Conservation (phyloP, 257 asterid species). For the Nemophila menziesii region DNA sequence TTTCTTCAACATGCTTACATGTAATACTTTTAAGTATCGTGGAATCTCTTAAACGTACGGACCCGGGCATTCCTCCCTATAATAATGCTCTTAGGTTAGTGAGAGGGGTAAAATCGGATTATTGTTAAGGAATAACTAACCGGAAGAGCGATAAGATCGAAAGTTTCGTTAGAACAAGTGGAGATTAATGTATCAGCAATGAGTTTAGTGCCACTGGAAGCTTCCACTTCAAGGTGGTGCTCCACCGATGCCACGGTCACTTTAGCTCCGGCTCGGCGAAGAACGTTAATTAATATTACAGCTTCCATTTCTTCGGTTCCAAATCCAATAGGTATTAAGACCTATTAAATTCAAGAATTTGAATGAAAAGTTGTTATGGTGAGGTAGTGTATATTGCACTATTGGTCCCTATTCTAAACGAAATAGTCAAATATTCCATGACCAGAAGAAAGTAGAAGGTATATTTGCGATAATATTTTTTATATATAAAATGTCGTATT, state of each 20-base stretch:
- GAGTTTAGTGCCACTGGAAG: conserved; percentile 70
- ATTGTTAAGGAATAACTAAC: conserved; percentile 25
- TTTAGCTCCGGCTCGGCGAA: conserved; percentile 83
- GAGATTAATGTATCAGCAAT: conserved; percentile 66
- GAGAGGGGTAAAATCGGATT: background rate
- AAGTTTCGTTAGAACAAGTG: conserved; percentile 44
- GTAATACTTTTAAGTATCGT: conserved; percentile 58
- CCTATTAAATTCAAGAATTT: conserved; percentile 24
- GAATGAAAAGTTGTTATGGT: background rate
- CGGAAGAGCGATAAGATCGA: conserved; percentile 77
- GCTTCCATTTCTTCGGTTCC: conserved; percentile 98
- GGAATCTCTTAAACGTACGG: conserved; percentile 77
- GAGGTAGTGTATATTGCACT: too few species aligned
- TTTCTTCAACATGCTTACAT: conserved; percentile 63
- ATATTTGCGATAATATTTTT: too few species aligned
- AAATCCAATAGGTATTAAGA: conserved; percentile 80
- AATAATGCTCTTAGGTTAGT: conserved; percentile 9
- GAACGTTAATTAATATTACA: conserved; percentile 58
- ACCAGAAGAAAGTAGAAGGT: background rate
- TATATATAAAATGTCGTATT: too few species aligned
- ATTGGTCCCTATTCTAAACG: too few species aligned
- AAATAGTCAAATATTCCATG: background rate
- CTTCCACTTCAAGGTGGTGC: conserved; percentile 65
- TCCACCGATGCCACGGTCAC: conserved; percentile 93
- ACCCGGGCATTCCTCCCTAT: conserved; percentile 99